phyloP scores from a whole-genome alignment of 1,139 yeast species.

The Citeromyces hawaiiensis region DNA sequence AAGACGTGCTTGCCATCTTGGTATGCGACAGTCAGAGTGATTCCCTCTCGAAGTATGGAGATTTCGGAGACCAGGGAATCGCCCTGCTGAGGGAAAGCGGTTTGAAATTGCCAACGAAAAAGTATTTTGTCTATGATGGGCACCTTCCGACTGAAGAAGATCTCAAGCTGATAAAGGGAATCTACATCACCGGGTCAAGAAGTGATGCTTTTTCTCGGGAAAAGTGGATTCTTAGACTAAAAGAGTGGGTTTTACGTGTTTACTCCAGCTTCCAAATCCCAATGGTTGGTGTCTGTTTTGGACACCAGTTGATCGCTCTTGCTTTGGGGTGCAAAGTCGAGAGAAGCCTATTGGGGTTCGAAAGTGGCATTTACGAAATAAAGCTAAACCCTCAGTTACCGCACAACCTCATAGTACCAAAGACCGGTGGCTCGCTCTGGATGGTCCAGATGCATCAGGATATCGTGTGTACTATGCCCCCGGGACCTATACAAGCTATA shows the following conservation, averaged over 20 bases:
- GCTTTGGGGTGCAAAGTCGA: conserved; percentile 48
- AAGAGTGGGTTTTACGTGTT: conserved; percentile 23
- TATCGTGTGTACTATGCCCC: conserved; percentile 27
- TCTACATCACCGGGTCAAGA: conserved; percentile 56
- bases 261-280: conserved; percentile 19
- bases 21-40: conserved; percentile 30
- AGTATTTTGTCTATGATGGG: conserved; percentile 30
- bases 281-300: conserved; percentile 65
- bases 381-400: conserved; percentile 11
- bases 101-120: conserved; percentile 14
- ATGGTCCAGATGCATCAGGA: conserved; percentile 66
- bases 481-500: conserved; percentile 27
- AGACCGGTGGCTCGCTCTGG: conserved; percentile 14
- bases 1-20: conserved; percentile 24
- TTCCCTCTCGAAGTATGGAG: conserved; percentile 24
- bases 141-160: conserved; percentile 22
- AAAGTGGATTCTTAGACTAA: conserved; percentile 39
- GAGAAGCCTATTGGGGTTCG: conserved; percentile 21
- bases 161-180: conserved; percentile 23
- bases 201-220: conserved; percentile 41
- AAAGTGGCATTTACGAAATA: conserved; percentile 9
- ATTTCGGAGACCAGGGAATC: conserved; percentile 36
- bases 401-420: conserved; percentile 6
- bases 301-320: conserved; percentile 67
- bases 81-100: conserved; percentile 16